Evolutionary conservation across 164 flowering plant species (phyloP).

Genomic region (Magnolia changhungtana): DNA sequence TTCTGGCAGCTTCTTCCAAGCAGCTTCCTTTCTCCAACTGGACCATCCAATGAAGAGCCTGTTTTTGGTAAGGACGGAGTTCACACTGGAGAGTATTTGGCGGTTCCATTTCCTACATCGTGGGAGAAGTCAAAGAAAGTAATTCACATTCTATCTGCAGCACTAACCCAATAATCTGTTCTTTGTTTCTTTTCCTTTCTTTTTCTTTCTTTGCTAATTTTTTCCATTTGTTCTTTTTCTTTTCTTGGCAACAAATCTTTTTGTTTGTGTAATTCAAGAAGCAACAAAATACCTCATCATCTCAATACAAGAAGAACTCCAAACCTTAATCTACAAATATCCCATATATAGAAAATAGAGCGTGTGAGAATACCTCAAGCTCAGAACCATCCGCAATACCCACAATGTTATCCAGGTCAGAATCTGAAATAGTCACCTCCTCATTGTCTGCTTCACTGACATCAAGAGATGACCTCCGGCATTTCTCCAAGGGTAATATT

Average conservation of each 20-base stretch:
- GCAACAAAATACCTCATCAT: too few relatives aligned
- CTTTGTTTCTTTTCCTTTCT: not conserved
- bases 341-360: not conserved
- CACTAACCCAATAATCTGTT: not conserved
- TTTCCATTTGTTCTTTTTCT: too few relatives aligned
- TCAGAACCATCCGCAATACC: constrained; percentile 66
- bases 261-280: too few relatives aligned
- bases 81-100: constrained; percentile 75
- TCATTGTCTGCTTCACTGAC: constrained; percentile 51
- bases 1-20: constrained; percentile 65
- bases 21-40: constrained; percentile 70
- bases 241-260: too few relatives aligned
- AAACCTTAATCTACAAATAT: too few relatives aligned
- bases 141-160: not conserved
- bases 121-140: not conserved
- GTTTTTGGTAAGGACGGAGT: constrained; percentile 91
- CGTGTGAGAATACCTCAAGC: constrained; percentile 54
- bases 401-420: constrained; percentile 79
- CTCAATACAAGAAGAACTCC: not conserved
- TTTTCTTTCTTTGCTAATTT: too few relatives aligned
- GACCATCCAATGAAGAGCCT: constrained; percentile 93
- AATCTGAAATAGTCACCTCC: constrained; percentile 56
- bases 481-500: constrained; percentile 32
- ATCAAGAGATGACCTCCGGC: constrained; percentile 33
- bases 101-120: constrained; percentile 83